Evolutionary conservation across 1,139 yeast species (phyloP), one percentile per base, ranked within the genome.

Genomic region (Meyerozyma carpophila): DNA sequence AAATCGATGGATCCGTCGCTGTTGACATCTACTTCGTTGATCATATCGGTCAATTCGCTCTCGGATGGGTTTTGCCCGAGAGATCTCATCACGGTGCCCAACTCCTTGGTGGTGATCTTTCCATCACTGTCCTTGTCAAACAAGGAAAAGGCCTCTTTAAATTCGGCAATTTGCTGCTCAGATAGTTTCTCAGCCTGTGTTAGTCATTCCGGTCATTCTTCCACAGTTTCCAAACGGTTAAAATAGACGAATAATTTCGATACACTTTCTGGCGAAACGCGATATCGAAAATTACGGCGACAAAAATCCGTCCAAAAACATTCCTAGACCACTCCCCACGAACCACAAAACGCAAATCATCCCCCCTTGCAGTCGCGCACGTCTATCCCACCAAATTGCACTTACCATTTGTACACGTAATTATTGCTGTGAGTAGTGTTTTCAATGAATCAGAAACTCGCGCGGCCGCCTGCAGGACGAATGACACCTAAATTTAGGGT

Each of bases 31-130:
- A 93, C 95, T 66, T 93, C 98, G 63, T 91, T 91, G 72, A 93
- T 87, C 87, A 93, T 84, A 63, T 93, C 98, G 42, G 93, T 85
- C 57, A 93, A 83, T 67, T 93, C 98, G 54, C 91, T 83, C 67
- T 93, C 98, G 37, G 96, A 84, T 27, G 98, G 98, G 61, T 91
- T 91, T 68, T 90, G 95, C 40, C 98, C 98, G 61, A 93, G 76
- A 14, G 97, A 88, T 70, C 98, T 84, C 98, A 93, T 93, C 45
- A 93, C 98, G 8, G 97, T 90, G 53, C 98, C 98, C 57, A 93
- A 77, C 68, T 93, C 98, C 62, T 87, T 82, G 58, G 96, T 88
- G 50, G 97, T 90, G 72, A 93, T 93, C 63, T 89, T 72, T 50
- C 98, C 98, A 69, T 91, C 98, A 58, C 91, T 86, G 65, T 93